Conservation (phyloP, 1,284 basidiomycete genomes). For the Apiotrichum akiyoshidainum region DNA sequence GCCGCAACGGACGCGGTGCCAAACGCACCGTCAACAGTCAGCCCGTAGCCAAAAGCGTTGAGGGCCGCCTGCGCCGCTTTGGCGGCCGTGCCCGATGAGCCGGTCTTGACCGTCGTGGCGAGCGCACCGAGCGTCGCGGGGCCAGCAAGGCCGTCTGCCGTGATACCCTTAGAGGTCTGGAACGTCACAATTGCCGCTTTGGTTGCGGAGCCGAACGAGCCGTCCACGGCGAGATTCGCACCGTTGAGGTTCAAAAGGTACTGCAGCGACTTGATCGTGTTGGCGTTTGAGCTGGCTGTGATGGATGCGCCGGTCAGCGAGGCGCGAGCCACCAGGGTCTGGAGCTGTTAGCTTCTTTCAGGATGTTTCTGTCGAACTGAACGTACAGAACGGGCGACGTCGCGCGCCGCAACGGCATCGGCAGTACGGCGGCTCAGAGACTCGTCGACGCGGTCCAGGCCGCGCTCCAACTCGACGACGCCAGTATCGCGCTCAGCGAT, state of each 20-base stretch:
- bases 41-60: neutral
- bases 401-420: too few relatives aligned
- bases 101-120: neutral
- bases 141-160: conserved; percentile 1
- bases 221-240: conserved; percentile 3
- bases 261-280: conserved; percentile 9
- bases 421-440: too few relatives aligned
- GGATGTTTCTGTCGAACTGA: too few relatives aligned
- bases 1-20: conserved; percentile 2
- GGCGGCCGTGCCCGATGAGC: neutral
- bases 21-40: conserved; percentile 10
- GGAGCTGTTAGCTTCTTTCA: too few relatives aligned
- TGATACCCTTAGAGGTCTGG: neutral
- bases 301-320: neutral
- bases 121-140: conserved; percentile 15
- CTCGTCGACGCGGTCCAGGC: too few relatives aligned
- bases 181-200: neutral
- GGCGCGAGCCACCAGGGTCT: too few relatives aligned
- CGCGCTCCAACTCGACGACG: too few relatives aligned
- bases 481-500: too few relatives aligned
- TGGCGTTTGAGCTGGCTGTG: neutral
- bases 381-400: too few relatives aligned
- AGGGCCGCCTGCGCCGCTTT: conserved; percentile 1
- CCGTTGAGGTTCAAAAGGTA: neutral
- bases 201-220: conserved; percentile 7